A percentile compares a stretch with the other conserved stretches of the same genome.
Evolutionary conservation across 1,284 basidiomycete species (phyloP).

Genomic region (Cutaneotrichosporon mucoides): DNA sequence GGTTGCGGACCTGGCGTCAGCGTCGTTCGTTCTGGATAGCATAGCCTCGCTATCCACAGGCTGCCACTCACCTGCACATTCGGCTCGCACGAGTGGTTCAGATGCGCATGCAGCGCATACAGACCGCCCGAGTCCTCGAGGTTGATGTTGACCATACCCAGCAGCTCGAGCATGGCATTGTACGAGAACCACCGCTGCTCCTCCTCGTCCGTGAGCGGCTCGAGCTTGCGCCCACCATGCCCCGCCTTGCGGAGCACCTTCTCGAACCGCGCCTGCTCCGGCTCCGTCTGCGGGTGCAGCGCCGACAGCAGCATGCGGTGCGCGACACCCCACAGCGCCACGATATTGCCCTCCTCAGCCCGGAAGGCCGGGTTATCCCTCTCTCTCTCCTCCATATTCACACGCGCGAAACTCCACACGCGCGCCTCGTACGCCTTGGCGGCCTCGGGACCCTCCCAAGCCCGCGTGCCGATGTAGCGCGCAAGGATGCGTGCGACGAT

Average conservation of each 20-base stretch:
- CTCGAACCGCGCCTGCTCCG: not conserved
- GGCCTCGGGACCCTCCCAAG: conserved; percentile 51
- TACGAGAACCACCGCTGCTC: conserved; percentile 64
- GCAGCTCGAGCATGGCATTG: conserved; percentile 63
- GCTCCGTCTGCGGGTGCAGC: conserved; percentile 26
- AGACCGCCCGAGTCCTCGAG: conserved; percentile 81
- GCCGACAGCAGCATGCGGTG: conserved; percentile 54
- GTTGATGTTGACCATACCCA: conserved; percentile 82
- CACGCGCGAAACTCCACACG: conserved; percentile 42
- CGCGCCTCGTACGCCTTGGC: conserved; percentile 28
- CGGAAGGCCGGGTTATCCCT: conserved; percentile 42
- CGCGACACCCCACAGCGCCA: conserved; percentile 64
- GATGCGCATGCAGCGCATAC: conserved; percentile 77
- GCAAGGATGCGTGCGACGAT: conserved; percentile 65
- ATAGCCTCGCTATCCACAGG: not conserved
- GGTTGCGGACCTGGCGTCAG: conserved; percentile 36
- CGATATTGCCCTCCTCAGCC: conserved; percentile 12
- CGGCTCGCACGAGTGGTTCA: conserved; percentile 78
- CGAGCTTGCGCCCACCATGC: conserved; percentile 52
- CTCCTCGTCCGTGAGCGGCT: conserved; percentile 55
- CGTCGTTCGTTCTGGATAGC: not conserved
- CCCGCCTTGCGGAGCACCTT: conserved; percentile 39
- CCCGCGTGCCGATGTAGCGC: conserved; percentile 59
- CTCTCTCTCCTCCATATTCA: conserved; percentile 37
- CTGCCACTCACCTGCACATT: conserved; percentile 60